These are phyloP conservation scores for Alternaria rosae DNA, from an alignment of 2,329 filamentous ascomycete species.

Conservation along the genomic window DNA sequence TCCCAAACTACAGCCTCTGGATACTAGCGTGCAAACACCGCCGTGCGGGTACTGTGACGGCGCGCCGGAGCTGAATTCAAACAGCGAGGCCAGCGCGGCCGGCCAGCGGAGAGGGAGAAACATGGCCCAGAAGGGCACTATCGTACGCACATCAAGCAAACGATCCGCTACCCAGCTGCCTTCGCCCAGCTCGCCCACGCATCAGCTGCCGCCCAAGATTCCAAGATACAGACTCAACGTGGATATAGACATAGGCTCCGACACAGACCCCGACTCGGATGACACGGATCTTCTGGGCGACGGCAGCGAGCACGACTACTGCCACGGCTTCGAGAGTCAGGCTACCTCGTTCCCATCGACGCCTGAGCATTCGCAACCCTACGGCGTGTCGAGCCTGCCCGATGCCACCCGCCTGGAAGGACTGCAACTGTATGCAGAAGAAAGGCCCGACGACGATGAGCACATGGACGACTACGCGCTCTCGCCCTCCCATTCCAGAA, in stretches of 20 bases:
- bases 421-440: conserved; percentile 23
- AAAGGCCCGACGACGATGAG: conserved; percentile 33
- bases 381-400: conserved; percentile 25
- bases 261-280: conserved; percentile 34
- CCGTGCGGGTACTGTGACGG: conserved; percentile 43
- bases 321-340: conserved; percentile 26
- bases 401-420: conserved; percentile 31
- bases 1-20: conserved; percentile 47
- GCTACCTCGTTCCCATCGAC: conserved; percentile 32
- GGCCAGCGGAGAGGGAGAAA: conserved; percentile 37
- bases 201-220: conserved; percentile 47
- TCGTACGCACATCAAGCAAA: conserved; percentile 44
- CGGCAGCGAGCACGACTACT: conserved; percentile 25
- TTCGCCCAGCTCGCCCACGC: conserved; percentile 45
- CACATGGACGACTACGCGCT: conserved; percentile 41
- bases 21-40: conserved; percentile 43
- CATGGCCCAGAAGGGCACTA: conserved; percentile 31
- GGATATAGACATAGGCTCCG: conserved; percentile 27
- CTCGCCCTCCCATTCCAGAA: conserved; percentile 31
- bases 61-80: conserved; percentile 19
- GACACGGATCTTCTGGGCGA: conserved; percentile 26
- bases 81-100: conserved; percentile 23
- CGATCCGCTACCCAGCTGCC: conserved; percentile 48
- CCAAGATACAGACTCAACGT: conserved; percentile 35
- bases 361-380: conserved; percentile 27